These are phyloP conservation scores for Clarkia xantiana DNA, from an alignment of 345 rosid species.

Conservation along the genomic window DNA sequence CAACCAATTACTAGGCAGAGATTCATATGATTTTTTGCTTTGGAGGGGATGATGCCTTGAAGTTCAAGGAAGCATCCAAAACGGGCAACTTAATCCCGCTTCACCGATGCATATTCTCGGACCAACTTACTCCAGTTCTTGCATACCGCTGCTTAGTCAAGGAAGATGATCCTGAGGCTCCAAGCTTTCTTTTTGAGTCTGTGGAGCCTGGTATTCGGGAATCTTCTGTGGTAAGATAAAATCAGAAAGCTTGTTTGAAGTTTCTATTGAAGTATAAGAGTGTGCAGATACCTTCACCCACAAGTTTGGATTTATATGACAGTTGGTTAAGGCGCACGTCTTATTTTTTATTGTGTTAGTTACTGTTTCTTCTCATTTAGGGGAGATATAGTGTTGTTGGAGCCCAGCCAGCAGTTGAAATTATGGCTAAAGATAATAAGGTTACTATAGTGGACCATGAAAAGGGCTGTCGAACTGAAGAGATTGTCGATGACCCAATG, in stretches of 20 bases:
- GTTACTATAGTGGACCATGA: constrained; percentile 65
- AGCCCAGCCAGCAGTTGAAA: constrained; percentile 65
- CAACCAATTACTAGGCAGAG: not conserved
- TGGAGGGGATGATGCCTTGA: constrained; percentile 28
- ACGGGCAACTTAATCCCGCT: constrained; percentile 58
- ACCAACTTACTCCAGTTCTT: constrained; percentile 75
- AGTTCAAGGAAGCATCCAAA: constrained; percentile 47
- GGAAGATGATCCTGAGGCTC: constrained; percentile 74
- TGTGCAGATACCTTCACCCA: too few species aligned
- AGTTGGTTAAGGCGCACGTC: not conserved
- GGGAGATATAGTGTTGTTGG: constrained; percentile 80
- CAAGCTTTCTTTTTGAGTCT: constrained; percentile 81
- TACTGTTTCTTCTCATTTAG: constrained; percentile 16
- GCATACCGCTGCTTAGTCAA: constrained; percentile 83
- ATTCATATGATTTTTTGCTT: not conserved
- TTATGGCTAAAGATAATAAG: constrained; percentile 60
- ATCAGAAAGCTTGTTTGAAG: too few species aligned
- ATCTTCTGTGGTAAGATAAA: constrained; percentile 44
- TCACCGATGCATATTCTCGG: constrained; percentile 59
- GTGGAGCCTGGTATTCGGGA: constrained; percentile 50
- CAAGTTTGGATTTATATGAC: not conserved
- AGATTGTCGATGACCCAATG: constrained; percentile 72
- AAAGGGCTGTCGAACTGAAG: constrained; percentile 35
- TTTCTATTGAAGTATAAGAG: too few species aligned
- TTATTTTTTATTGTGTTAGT: constrained; percentile 2